phyloP scores from a whole-genome alignment of 352 stramenopile species.

The Pythium myriotylum region DNA sequence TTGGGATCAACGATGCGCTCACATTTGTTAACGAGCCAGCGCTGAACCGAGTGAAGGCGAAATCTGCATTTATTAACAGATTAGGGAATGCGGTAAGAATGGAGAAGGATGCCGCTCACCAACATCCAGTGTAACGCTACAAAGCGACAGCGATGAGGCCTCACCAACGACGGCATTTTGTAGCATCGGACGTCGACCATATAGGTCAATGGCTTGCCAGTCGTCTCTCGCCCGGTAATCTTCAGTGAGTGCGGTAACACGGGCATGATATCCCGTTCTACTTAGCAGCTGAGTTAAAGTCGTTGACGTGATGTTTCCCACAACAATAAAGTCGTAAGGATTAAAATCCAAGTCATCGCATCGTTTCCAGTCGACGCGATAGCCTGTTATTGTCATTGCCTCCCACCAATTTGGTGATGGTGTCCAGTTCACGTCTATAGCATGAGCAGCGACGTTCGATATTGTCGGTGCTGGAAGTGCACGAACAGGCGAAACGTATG shows the following conservation, averaged over 20 bases:
- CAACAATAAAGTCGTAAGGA: slow-evolving; percentile 33
- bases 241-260: slow-evolving; percentile 78
- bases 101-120: slow-evolving; percentile 23
- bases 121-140: slow-evolving; percentile 49
- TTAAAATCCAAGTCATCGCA: slow-evolving; percentile 39
- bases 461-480: slow-evolving; percentile 39
- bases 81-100: too few species aligned
- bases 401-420: slow-evolving; percentile 64
- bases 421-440: slow-evolving; percentile 85
- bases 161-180: slow-evolving; percentile 54
- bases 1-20: slow-evolving; percentile 38
- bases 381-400: slow-evolving; percentile 84
- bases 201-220: slow-evolving; percentile 85
- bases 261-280: slow-evolving; percentile 73
- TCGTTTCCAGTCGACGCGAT: slow-evolving; percentile 63
- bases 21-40: slow-evolving; percentile 77
- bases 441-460: slow-evolving; percentile 78
- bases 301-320: slow-evolving; percentile 93
- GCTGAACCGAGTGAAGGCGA: slow-evolving; percentile 78
- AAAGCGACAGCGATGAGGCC: slow-evolving; percentile 45
- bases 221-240: slow-evolving; percentile 44
- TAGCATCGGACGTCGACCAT: slow-evolving; percentile 66
- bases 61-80: slow-evolving; percentile 45
- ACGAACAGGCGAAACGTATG: slow-evolving; percentile 58
- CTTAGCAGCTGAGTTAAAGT: slow-evolving; percentile 74